phyloP scores from a whole-genome alignment of 179 eudicot species.

The Beta corolliflora region DNA sequence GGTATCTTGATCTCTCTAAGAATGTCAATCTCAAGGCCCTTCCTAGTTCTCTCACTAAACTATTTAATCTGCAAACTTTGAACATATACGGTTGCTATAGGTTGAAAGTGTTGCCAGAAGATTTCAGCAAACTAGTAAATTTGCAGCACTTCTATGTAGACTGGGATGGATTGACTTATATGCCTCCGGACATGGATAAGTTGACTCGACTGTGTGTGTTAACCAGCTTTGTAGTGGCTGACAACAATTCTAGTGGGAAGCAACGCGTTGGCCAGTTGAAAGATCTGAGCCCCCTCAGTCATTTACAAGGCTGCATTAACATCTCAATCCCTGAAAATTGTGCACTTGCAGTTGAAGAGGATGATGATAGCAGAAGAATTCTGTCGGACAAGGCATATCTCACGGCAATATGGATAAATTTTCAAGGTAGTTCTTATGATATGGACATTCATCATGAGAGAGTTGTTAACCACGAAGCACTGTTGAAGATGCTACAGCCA shows the following conservation, averaged over 20 bases:
- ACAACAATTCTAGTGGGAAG: background rate
- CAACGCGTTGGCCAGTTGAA: constrained; percentile 8
- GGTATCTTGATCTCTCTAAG: no score
- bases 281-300: background rate
- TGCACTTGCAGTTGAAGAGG: no score
- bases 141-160: background rate
- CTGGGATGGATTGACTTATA: background rate
- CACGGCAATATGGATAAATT: background rate
- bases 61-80: no score
- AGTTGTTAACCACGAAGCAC: background rate
- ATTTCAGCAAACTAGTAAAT: background rate
- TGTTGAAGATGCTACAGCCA: background rate
- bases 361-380: background rate
- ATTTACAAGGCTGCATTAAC: background rate
- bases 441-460: background rate
- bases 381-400: background rate
- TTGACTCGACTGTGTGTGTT: background rate
- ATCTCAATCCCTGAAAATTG: background rate
- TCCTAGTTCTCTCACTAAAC: no score
- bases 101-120: background rate
- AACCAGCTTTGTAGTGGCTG: background rate
- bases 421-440: background rate
- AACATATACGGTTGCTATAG: no score
- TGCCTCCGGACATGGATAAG: constrained; percentile 9
- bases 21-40: no score